Evolutionary conservation across 306 rosid genomes (phyloP).

Genomic region (Acacia crassicarpa): DNA sequence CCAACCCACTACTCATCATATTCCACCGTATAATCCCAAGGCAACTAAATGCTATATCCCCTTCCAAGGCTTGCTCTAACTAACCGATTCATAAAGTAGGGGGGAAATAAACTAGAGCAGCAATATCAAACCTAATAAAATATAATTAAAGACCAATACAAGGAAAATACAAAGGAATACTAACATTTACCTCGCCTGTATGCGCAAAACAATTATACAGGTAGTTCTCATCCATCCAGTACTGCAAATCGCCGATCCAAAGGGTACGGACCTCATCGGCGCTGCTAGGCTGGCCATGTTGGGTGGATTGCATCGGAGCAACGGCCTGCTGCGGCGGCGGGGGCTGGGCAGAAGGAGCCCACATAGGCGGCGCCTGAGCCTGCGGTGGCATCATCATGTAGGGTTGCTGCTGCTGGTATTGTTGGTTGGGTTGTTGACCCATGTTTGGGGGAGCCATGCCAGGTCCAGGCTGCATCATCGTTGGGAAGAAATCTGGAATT

Average conservation of each 20-base stretch:
- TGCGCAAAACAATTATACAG: slow-evolving; percentile 61
- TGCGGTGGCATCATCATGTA: slow-evolving; percentile 93
- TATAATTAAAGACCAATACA: neutral
- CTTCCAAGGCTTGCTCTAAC: neutral
- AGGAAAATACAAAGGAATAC: neutral
- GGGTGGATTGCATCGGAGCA: slow-evolving; percentile 37
- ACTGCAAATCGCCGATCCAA: slow-evolving; percentile 97
- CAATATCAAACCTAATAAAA: neutral
- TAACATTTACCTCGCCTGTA: slow-evolving; percentile 72
- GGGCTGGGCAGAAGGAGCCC: slow-evolving; percentile 57
- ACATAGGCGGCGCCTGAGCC: slow-evolving; percentile 55
- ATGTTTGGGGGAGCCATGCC: slow-evolving; percentile 59
- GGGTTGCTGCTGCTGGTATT: slow-evolving; percentile 58
- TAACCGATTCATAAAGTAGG: neutral
- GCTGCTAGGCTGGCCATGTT: slow-evolving; percentile 45
- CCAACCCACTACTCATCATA: neutral
- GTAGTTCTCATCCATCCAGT: slow-evolving; percentile 95
- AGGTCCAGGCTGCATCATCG: slow-evolving; percentile 89
- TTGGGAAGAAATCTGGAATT: slow-evolving; percentile 21
- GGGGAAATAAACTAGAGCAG: neutral
- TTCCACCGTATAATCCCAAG: neutral
- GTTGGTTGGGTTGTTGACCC: slow-evolving; percentile 63
- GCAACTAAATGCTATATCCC: neutral
- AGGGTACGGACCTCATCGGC: slow-evolving; percentile 90
- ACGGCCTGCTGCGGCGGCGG: slow-evolving; percentile 35